Base-by-base conservation (phyloP, 2,329 filamentous ascomycete species). In the Conoideocrella luteorostrata region DNA sequence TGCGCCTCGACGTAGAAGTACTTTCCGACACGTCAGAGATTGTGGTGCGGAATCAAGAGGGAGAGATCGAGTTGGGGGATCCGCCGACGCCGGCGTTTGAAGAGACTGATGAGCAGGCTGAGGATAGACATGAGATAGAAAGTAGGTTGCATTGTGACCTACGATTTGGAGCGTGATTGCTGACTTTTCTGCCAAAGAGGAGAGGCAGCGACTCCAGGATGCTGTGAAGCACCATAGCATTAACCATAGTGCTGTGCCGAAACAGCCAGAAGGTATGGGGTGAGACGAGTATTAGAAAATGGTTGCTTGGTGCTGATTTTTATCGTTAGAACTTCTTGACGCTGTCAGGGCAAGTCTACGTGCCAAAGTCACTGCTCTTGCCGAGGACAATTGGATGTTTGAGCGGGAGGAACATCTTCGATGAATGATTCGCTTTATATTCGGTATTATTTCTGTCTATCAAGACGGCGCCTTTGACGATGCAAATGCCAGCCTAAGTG, bases 361-460 rank as follows among this genome's bases (percentile, higher is more conserved):
- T 52, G 78, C 78, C 46, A 88, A 88, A 59, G 84, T 89, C 2
- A 76, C 78, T 13, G 80, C 82, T 12, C 66, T 95, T 39, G 77
- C 86, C 18, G 86, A 93, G 40, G 89, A 95, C 57, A 86, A 83
- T 55, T 95, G 89, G 89, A 94, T 95, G 83, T 95, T 86, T 64
- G 87, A 90, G 61, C 70, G 78, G 2, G 84, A 88, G 54, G 73
- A 78, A 43, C 67, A 72, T 48, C 62, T 63, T 33, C 67, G 68
- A 30, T 57, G 55, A n/a, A 45, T 59, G 53, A 59, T n/a, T 20
- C 13, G 11, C 51, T 42, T 37, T 43, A 28, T n/a, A 20, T 18
- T 28, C 24, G 20, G 12, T 38, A 28, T 24, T 23, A n/a, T 26
- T 26, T 38, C 58, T 61, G 48, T 67, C 28, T 11, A 5, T 21